Base-by-base conservation (phyloP, 768 basidiomycete species). In the Ramaria sp. region DNA sequence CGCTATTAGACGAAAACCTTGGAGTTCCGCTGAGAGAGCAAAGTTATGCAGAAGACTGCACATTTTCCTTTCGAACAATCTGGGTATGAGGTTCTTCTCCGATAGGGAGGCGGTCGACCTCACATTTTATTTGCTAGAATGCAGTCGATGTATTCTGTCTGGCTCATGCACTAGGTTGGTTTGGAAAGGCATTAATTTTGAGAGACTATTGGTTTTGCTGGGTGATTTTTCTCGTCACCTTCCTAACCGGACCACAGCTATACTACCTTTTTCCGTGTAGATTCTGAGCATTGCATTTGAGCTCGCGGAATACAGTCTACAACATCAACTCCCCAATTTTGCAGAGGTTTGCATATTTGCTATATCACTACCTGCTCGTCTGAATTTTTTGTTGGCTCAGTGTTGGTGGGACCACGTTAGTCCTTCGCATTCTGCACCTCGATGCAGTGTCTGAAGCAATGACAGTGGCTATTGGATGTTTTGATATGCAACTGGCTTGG, bases 181-280 rank as follows among this genome's bases (percentile, higher is more conserved):
- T 90, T 67, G 89, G 90, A 43, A 93, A 93, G 69, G 90, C 91
- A 3, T 78, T 92, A 77, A 85, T 93, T 62, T 69, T 93, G 65
- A 81, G 91, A 22, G 91, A 93, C 65, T 92, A 93, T 65, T 92
- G 90, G 90, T 92, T 91, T 65, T 92, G 91, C 65, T 92, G 91
- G 89, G 89, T 90, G 64, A 58, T 73, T 69, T 45, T 24, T 37
- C 34, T 37, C 34, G 34, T 37, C 34, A 13, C 34, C 9, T 37
- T 37, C 34, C 34, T 3, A 7, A 7, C 34, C 9, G 2, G 34
- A 10, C 10, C 13, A 13, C 13, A 4, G 34, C 4, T 10, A 27
- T 2, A 2, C 5, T 27, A 27, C 2, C 27, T 13, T 10, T 37
- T 4, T 37, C 9, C 9, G 13, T 37, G 37, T 63, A 91, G 89